Conservation (phyloP, 768 basidiomycete genomes). For the Gautieria morchelliformis region DNA sequence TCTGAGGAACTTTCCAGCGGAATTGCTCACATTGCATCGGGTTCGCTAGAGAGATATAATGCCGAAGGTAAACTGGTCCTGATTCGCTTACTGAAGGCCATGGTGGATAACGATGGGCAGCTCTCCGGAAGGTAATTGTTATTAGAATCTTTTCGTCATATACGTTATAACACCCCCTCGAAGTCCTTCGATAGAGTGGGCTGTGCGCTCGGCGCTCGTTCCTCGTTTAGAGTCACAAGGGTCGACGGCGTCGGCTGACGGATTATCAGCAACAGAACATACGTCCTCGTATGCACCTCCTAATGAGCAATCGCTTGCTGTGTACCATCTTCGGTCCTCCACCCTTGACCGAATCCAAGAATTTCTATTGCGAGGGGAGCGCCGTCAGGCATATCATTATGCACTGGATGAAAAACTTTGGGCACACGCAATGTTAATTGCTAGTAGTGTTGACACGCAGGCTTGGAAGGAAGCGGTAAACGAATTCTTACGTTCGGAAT, state of each 20-base stretch:
- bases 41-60: conserved; percentile 41
- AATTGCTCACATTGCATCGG: conserved; percentile 53
- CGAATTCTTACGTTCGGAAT: conserved; percentile 75
- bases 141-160: background rate
- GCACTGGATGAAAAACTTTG: conserved; percentile 85
- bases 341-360: conserved; percentile 70
- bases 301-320: conserved; percentile 46
- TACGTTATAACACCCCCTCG: conserved; percentile 9
- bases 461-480: conserved; percentile 86
- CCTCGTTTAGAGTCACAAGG: conserved; percentile 35
- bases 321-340: conserved; percentile 49
- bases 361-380: conserved; percentile 74
- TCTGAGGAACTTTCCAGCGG: conserved; percentile 71
- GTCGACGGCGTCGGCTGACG: background rate
- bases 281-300: conserved; percentile 17
- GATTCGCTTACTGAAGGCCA: conserved; percentile 60
- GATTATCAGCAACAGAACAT: conserved; percentile 3
- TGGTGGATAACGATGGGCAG: conserved; percentile 87
- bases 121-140: conserved; percentile 71
- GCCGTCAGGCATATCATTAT: conserved; percentile 76
- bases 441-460: conserved; percentile 87
- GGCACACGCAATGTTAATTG: conserved; percentile 93
- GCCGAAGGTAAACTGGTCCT: conserved; percentile 73
- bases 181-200: conserved; percentile 59
- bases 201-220: conserved; percentile 64